phyloP scores from a whole-genome alignment of 2,329 filamentous ascomycete genomes.

The Magnaporthiopsis rhizophila region DNA sequence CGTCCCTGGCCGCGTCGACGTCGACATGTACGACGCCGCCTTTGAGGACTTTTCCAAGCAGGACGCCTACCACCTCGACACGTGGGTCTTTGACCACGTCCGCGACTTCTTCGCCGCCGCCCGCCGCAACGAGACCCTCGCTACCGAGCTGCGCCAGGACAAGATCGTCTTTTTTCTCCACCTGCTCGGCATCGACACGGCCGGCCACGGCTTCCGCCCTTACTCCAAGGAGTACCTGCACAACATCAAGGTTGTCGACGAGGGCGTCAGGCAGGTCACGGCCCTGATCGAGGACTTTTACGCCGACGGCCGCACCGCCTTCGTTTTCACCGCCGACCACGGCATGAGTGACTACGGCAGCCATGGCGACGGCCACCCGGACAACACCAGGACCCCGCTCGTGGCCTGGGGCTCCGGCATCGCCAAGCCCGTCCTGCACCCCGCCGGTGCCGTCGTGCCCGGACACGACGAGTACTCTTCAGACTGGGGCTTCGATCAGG shows the following conservation, averaged over 20 bases:
- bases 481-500: slow-evolving; percentile 75
- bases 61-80: slow-evolving; percentile 73
- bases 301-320: slow-evolving; percentile 75
- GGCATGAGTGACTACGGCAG: slow-evolving; percentile 99
- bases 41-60: slow-evolving; percentile 77
- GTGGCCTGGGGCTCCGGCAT: slow-evolving; percentile 92
- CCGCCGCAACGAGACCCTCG: slow-evolving; percentile 65
- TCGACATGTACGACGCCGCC: slow-evolving; percentile 75
- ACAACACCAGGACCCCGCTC: slow-evolving; percentile 91
- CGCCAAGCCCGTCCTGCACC: slow-evolving; percentile 58
- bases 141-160: slow-evolving; percentile 66
- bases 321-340: slow-evolving; percentile 95
- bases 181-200: slow-evolving; percentile 83
- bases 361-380: slow-evolving; percentile 93
- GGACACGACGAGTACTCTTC: slow-evolving; percentile 89
- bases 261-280: slow-evolving; percentile 78
- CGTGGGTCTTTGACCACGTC: slow-evolving; percentile 94
- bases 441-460: slow-evolving; percentile 46
- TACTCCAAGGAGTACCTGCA: slow-evolving; percentile 93
- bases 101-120: slow-evolving; percentile 79
- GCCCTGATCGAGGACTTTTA: slow-evolving; percentile 82
- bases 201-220: slow-evolving; percentile 76
- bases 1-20: slow-evolving; percentile 75
- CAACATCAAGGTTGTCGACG: slow-evolving; percentile 90
- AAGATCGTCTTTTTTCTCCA: slow-evolving; percentile 94